Conservation (phyloP, 768 basidiomycete genomes). For the Fibroporia radiculosa region DNA sequence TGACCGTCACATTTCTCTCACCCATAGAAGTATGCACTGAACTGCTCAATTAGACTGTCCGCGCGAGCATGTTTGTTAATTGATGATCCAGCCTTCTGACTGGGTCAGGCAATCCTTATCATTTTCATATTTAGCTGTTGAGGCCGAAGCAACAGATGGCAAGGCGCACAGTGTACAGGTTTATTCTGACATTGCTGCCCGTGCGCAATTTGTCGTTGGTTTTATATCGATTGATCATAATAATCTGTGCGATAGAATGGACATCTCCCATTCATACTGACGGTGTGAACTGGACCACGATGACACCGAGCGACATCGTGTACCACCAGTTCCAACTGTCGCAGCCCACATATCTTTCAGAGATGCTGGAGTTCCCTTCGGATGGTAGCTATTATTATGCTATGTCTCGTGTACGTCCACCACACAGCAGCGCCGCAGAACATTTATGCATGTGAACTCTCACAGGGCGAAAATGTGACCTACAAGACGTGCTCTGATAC, state of each 20-base stretch:
- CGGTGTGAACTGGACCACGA: slow-evolving; percentile 5
- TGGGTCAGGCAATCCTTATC: slow-evolving; percentile 30
- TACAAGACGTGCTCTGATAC: slow-evolving; percentile 8
- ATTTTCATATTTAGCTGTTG: slow-evolving; percentile 29
- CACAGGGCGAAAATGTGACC: slow-evolving; percentile 7
- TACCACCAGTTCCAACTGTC: slow-evolving; percentile 9
- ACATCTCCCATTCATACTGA: slow-evolving; percentile 3
- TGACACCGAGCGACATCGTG: slow-evolving; percentile 1
- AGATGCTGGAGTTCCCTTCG: slow-evolving; percentile 6
- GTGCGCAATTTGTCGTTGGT: slow-evolving; percentile 10
- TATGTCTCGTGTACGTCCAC: slow-evolving; percentile 5
- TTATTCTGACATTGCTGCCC: slow-evolving; percentile 32
- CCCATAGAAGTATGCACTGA: slow-evolving; percentile 28
- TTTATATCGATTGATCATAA: neutral
- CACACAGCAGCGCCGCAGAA: neutral
- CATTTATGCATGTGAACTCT: neutral
- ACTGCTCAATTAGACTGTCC: neutral
- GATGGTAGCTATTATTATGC: slow-evolving; percentile 12
- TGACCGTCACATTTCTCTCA: slow-evolving; percentile 31
- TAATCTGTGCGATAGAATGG: slow-evolving; percentile 3
- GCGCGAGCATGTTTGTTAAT: neutral
- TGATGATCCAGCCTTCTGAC: slow-evolving; percentile 22
- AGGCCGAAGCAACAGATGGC: slow-evolving; percentile 24
- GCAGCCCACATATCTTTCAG: neutral
- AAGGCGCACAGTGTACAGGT: slow-evolving; percentile 26